These are phyloP conservation scores for Pochonia chlamydosporia DNA, from an alignment of 2,329 filamentous ascomycete species.

Conservation along the genomic window DNA sequence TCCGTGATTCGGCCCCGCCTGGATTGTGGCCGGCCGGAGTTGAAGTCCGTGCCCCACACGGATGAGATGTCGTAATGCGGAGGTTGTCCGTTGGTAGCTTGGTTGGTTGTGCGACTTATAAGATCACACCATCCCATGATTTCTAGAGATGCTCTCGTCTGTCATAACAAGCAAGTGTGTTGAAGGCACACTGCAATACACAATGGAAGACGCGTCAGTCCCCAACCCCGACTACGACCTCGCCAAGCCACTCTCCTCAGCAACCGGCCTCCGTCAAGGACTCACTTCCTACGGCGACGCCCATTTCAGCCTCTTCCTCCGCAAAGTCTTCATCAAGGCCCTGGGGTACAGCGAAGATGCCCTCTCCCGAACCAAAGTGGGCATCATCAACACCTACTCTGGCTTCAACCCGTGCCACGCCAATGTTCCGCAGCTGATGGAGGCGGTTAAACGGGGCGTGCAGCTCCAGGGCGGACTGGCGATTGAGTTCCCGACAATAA, in stretches of 20 bases:
- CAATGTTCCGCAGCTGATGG: constrained; percentile 65
- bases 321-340: constrained; percentile 74
- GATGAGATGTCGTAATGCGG: too few relatives aligned
- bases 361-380: constrained; percentile 64
- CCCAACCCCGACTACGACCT: constrained; percentile 53
- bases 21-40: too few relatives aligned
- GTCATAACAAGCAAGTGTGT: too few relatives aligned
- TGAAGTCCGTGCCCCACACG: too few relatives aligned
- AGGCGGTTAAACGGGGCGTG: constrained; percentile 63
- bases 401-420: constrained; percentile 71
- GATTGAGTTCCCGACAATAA: constrained; percentile 70
- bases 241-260: constrained; percentile 41
- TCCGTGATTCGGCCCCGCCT: not conserved
- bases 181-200: not conserved
- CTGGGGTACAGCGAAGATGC: constrained; percentile 69
- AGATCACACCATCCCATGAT: too few relatives aligned
- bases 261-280: constrained; percentile 54
- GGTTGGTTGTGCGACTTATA: too few relatives aligned
- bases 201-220: not conserved
- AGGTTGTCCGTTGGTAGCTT: too few relatives aligned
- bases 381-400: constrained; percentile 68
- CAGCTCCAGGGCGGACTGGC: constrained; percentile 62
- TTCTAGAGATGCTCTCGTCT: too few relatives aligned
- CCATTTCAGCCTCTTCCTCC: constrained; percentile 68
- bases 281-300: constrained; percentile 66